These are phyloP conservation scores for Phaeosphaeria sp. DNA, from an alignment of 2,329 filamentous ascomycete genomes.

Conservation along the genomic window DNA sequence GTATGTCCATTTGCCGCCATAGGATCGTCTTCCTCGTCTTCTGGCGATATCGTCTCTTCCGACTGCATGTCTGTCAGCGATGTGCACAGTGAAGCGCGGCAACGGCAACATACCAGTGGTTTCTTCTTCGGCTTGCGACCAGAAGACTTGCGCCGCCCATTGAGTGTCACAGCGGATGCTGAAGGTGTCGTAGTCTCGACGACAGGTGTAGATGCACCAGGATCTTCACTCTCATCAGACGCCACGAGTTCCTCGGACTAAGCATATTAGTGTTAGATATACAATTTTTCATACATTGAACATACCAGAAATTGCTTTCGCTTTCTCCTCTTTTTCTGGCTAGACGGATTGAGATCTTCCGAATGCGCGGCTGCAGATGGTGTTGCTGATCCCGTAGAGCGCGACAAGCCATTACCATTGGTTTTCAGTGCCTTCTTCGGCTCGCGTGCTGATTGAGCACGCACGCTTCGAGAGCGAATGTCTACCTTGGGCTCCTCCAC, in stretches of 20 bases:
- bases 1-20: conserved; percentile 24
- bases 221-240: conserved; percentile 35
- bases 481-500: conserved; percentile 17
- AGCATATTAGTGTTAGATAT: conserved; percentile 12
- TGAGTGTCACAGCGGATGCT: conserved; percentile 18
- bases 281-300: not conserved
- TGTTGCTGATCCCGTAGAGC: conserved; percentile 20
- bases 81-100: not conserved
- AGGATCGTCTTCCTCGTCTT: conserved; percentile 36
- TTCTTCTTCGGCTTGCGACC: conserved; percentile 37
- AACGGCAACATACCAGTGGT: conserved; percentile 30
- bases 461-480: conserved; percentile 25
- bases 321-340: conserved; percentile 38
- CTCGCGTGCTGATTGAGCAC: conserved; percentile 25
- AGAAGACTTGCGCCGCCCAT: conserved; percentile 33
- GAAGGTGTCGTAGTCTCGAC: conserved; percentile 16
- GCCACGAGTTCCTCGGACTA: conserved; percentile 41
- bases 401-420: conserved; percentile 32
- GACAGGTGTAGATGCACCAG: conserved; percentile 10
- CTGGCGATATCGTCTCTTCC: conserved; percentile 37
- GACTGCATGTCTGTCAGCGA: conserved; percentile 24
- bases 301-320: conserved; percentile 39
- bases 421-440: conserved; percentile 33
- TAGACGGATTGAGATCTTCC: conserved; percentile 27
- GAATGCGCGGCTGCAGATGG: conserved; percentile 19